phyloP scores from a whole-genome alignment of 148 eudicot genomes.

The Nepenthes gracilis region DNA sequence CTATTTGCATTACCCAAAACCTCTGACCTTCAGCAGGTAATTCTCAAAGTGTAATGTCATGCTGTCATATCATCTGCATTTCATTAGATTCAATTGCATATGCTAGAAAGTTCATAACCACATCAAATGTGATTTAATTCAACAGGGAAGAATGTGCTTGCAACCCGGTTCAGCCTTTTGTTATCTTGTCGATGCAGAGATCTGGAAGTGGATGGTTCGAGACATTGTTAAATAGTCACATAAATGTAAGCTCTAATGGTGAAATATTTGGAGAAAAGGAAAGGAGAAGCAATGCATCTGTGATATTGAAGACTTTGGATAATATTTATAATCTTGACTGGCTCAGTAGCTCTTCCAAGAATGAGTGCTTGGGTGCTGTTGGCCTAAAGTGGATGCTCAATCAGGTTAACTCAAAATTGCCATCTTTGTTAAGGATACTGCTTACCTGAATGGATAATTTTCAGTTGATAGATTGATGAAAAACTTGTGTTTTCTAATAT shows the following conservation, averaged over 20 bases:
- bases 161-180: constrained; percentile 58
- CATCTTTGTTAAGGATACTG: no score
- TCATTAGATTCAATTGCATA: no score
- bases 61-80: neutral
- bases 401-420: constrained; percentile 28
- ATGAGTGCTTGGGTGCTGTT: constrained; percentile 68
- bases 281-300: constrained; percentile 41
- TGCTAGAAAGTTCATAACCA: neutral
- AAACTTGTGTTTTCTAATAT: neutral
- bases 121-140: neutral
- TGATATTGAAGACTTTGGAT: constrained; percentile 35
- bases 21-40: constrained; percentile 52
- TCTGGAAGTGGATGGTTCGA: constrained; percentile 95
- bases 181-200: constrained; percentile 71
- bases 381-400: constrained; percentile 94
- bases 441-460: no score
- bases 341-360: constrained; percentile 67
- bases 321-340: constrained; percentile 56
- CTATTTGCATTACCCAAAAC: constrained; percentile 50
- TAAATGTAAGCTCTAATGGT: constrained; percentile 65
- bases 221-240: constrained; percentile 70
- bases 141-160: constrained; percentile 57
- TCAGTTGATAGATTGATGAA: neutral
- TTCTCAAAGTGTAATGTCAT: neutral
- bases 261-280: constrained; percentile 42